These are phyloP conservation scores for Lactarius pseudohatsudake DNA, from an alignment of 768 basidiomycete genomes.

Conservation along the genomic window DNA sequence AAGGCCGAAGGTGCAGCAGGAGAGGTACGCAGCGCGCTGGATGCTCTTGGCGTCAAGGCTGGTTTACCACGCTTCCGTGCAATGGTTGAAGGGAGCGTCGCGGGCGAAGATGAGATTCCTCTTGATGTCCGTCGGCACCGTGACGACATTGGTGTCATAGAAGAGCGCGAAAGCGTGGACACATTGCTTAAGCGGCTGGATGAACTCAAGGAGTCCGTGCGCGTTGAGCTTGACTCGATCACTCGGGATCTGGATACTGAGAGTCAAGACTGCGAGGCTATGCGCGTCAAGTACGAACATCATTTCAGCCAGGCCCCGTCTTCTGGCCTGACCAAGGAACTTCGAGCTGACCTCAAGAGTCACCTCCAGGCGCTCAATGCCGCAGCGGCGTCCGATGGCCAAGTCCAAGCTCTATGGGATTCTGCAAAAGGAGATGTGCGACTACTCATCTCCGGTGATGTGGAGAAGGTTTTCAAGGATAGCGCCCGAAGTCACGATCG, in stretches of 20 bases:
- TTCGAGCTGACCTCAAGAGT: constrained; percentile 78
- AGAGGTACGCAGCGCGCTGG: constrained; percentile 75
- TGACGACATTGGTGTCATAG: constrained; percentile 69
- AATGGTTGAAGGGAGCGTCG: constrained; percentile 65
- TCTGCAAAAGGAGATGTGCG: constrained; percentile 62
- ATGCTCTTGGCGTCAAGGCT: constrained; percentile 76
- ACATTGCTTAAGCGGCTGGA: constrained; percentile 57
- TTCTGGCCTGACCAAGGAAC: constrained; percentile 63
- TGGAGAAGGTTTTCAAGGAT: constrained; percentile 64
- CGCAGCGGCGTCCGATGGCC: constrained; percentile 74
- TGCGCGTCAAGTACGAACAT: constrained; percentile 85
- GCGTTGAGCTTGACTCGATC: constrained; percentile 58
- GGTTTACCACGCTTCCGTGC: constrained; percentile 66
- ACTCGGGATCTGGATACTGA: constrained; percentile 76
- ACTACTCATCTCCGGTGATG: constrained; percentile 55
- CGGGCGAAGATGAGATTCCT: constrained; percentile 65
- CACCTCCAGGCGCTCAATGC: constrained; percentile 71
- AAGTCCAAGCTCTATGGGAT: constrained; percentile 74
- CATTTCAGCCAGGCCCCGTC: constrained; percentile 86
- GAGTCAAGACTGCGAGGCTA: constrained; percentile 81
- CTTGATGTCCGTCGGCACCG: constrained; percentile 70
- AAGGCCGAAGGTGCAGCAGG: constrained; percentile 80
- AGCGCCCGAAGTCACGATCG: constrained; percentile 43
- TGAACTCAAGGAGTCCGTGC: constrained; percentile 56
- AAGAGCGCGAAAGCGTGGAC: constrained; percentile 69